phyloP scores from a whole-genome alignment of 2,329 filamentous ascomycete genomes.

The Pestalotiopsis sp. region DNA sequence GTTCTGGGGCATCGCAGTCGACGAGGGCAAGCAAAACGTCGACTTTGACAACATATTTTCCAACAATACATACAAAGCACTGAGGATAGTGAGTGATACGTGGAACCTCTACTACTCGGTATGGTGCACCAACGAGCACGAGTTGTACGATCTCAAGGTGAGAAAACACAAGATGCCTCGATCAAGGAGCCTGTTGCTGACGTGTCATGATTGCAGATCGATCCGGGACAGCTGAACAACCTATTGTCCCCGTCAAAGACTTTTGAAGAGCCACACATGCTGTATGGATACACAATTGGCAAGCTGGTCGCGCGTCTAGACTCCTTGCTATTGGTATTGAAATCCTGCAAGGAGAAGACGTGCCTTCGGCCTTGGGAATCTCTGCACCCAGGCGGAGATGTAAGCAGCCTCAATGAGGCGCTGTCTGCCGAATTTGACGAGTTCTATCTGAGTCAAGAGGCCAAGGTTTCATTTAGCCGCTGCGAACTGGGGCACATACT shows the following conservation, averaged over 20 bases:
- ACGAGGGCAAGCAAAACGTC: background rate
- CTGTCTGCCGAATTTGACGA: constrained; percentile 47
- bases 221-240: constrained; percentile 55
- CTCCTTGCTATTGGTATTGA: constrained; percentile 59
- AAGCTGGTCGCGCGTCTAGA: constrained; percentile 56
- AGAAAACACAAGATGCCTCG: background rate
- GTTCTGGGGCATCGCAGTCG: constrained; percentile 29
- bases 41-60: background rate
- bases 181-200: background rate
- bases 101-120: constrained; percentile 41
- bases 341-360: constrained; percentile 56
- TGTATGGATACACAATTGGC: constrained; percentile 18
- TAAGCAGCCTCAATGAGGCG: constrained; percentile 53
- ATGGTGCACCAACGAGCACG: constrained; percentile 69
- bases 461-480: background rate
- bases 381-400: constrained; percentile 55
- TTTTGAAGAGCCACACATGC: too few relatives aligned
- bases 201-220: constrained; percentile 35
- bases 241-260: constrained; percentile 20
- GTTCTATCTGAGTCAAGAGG: constrained; percentile 39
- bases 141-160: constrained; percentile 64
- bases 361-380: constrained; percentile 59
- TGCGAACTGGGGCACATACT: background rate
- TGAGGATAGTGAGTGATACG: constrained; percentile 35
- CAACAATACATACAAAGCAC: constrained; percentile 46